Evolutionary conservation across 2,329 filamentous ascomycete species (phyloP), one percentile per base, ranked within the genome.

Genomic region (Colletotrichum godetiae): DNA sequence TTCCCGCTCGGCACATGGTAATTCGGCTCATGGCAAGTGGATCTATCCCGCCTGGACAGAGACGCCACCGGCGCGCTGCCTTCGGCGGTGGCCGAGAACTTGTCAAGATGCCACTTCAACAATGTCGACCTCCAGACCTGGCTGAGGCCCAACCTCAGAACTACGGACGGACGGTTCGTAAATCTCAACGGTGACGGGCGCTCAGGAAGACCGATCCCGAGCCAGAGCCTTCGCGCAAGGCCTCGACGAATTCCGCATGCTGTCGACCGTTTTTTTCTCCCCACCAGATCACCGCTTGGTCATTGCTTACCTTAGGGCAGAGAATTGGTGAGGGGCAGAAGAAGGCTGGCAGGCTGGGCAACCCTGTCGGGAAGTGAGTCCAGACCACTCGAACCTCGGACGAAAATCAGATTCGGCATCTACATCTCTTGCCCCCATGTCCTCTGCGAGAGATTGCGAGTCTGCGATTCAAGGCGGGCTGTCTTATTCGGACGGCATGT

Each of bases 1-100:
- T 37, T 69, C 52, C 66, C 59, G 60, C 42, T 65, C 60, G 67
- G 53, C 70, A 73, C 60, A 70, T 66, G 70, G 49, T 33, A 66
- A 66, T 49, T 57, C 49, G 52, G 49, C 37, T 60, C 55, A 37
- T 37, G 57, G 56, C 67, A 56, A 65, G 67, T 57, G 60, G 60
- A 57, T 31, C 56, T 46, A 70, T 61, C 60, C 66, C 33, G 46
- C 55, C 42, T 33, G 4, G 46, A 31, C 11, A 42, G 11, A 42
- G 37, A 73, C 67, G 70, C 70, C 67, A 70, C 70, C 37, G 33
- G 46, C 59, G 58, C 37, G 19, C 22, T 31, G 46, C 46, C 31
- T 33, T 37, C 33, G 69, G 37, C 24, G 55, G 29, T 11, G 19
- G 42, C 33, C 46, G 49, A 65, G 55, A 46, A 65, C 70, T 46